Base-by-base conservation (phyloP, 2,329 filamentous ascomycete genomes). In the Ophiostoma sp. region DNA sequence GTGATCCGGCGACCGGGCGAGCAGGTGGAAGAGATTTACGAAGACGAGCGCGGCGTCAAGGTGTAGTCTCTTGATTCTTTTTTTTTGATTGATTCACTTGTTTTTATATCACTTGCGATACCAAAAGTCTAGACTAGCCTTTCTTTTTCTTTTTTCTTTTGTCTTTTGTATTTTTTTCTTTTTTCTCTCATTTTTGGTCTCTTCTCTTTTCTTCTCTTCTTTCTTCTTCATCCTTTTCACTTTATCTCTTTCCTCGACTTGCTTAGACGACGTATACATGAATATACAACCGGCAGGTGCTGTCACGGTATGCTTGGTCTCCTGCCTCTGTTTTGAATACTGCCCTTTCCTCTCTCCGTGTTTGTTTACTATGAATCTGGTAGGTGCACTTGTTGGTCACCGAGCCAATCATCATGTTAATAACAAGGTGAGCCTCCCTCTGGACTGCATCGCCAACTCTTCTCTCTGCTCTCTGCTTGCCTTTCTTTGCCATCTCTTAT, bases 21-120 rank as follows among this genome's bases (percentile, higher is more conserved):
- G 71, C 77, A 74, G 18, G 79, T 82, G 67, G 81, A 83, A 70
- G 80, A 82, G 64, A 80, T 83, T 55, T 79, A 81, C 68, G 81
- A 81, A 70, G 79, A 80, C 38, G 77, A 42, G 12, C 40, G 62
- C n/a, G 27, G 27, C 5, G 12, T 16, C 18, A 41, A 44, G 16
- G 40, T 16, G 63, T 64, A 45, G 62, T 36, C 12, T 11, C n/a
- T 41, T 44, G 4, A 0, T 47, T n/a, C 12, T 42, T 41, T 4
- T 27, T 64, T 36, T 64, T 36, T n/a, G 6, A 3, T 47, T 18
- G 36, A 4, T 47, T 38, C 11, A 40, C 16, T 65, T 47, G 11
- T 52, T 41, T 65, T 16, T 63, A 42, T 44, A 63, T 9, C 55
- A 60, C 18, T 60, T 60, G 27, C 27, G 55, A 63, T 63, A 63